Evolutionary conservation across 78 protist genomes (phyloP).

Genomic region (Dictyostelium firmibasis): DNA sequence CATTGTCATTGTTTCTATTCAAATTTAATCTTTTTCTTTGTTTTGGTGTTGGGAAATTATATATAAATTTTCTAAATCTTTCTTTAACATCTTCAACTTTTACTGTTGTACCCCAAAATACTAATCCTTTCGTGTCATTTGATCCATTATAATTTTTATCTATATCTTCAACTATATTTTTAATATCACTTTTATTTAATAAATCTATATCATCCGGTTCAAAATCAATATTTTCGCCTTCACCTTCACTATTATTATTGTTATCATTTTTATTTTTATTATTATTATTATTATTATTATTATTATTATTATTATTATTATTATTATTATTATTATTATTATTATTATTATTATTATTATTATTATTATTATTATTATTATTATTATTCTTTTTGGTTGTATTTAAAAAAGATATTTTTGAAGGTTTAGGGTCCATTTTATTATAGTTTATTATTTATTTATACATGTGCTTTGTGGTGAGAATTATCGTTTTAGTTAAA

Average conservation of each 20-base stretch:
- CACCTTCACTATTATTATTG: background rate
- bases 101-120: constrained; percentile 56
- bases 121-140: background rate
- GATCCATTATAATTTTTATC: background rate
- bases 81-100: constrained; percentile 9
- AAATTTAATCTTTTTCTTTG: background rate
- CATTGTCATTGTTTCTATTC: background rate
- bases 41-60: background rate
- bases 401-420: background rate
- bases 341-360: background rate
- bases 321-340: background rate
- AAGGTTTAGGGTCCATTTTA: background rate
- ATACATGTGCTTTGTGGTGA: background rate
- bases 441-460: background rate
- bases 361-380: background rate
- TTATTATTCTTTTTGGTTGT: background rate
- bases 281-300: background rate
- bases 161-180: background rate
- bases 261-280: background rate
- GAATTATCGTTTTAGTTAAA: background rate
- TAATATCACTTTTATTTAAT: background rate
- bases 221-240: background rate
- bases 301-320: background rate
- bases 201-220: background rate
- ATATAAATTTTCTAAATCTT: constrained; percentile 42